Evolutionary conservation across 2,329 filamentous ascomycete genomes (phyloP), one percentile per base, ranked within the genome.

Genomic region (Fusarium nanum): DNA sequence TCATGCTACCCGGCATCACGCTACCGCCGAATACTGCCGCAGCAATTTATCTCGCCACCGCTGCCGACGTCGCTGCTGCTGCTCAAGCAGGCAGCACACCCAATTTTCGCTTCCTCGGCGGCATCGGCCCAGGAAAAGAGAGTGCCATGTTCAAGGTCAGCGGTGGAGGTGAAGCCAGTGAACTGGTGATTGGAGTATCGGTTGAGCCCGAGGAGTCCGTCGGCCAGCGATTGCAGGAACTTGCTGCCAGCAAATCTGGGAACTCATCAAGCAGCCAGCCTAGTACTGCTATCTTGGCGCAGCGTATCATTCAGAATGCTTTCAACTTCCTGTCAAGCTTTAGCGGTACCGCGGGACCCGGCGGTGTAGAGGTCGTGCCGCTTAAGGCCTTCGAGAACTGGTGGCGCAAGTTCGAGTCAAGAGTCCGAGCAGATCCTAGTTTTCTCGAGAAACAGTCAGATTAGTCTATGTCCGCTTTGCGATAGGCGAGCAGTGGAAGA

Each of bases 251-350:
- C 45, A 81, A 80, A 63, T 49, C 67, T 11, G 46, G 22, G n/a
- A 62, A 37, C 34, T 22, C 66, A 14, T 54, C 77, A 67, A 65
- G 75, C 64, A 75, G 78, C 28, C 81, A 82, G 48, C 84, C 89
- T 3, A 85, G 87, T n/a, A 96, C 93, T 1, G 89, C 93, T 70
- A 83, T 93, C 4, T 85, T 99, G 25, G 96, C 96, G 30, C 94
- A 98, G 81, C 86, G 93, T 69, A 98, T 99, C 74, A 98, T 99
- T 75, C 92, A 93, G 75, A 97, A 98, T 80, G 96, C 95, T 16
- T 99, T 98, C 81, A 98, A 99, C 81, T 98, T 97, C 79, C 84
- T 99, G 60, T 90, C 95, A 6, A 92, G 93, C 75, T 98, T 97
- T 83, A 93, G 91, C 64, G 88, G 89, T 40, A 86, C 87, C 60